Evolutionary conservation across 192 early-diverging fungal genomes (phyloP), one percentile per base, ranked within the genome.

Genomic region (Coemansia sp.): DNA sequence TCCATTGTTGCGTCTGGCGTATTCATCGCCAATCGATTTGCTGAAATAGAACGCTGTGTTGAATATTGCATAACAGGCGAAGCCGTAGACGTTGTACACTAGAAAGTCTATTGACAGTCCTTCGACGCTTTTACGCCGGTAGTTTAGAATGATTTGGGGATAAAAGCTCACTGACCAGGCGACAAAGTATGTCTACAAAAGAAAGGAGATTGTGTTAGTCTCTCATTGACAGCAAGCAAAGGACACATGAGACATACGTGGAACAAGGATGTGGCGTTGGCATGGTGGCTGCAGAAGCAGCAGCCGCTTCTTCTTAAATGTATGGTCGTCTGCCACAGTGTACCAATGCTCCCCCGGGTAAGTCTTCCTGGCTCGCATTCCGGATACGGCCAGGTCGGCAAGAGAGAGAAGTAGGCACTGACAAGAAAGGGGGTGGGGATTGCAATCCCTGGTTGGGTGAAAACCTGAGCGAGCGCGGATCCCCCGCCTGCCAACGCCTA

Each of bases 71-170:
- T 98, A 98, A 73, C 89, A 94, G 0, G 89, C 51, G 58, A 98
- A 98, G 11, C 96, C 96, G 50, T 89, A 82, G 17, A 93, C 81
- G 70, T 98, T 98, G 71, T 94, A 89, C 61, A 88, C 86, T 2
- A 96, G 70, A 86, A 94, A 98, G 75, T 98, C 95, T 27, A 95
- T 85, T 3, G 95, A 98, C 32, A 98, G 80, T 0, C 95, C 95
- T 42, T 90, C 84, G 7, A 95, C 92, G 68, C 88, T 91, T 62
- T 92, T 91, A 32, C 93, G 85, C 23, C 68, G 73, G 72, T 83
- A 90, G 84, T 97, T 95, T 48, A 95, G 86, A 14, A 93, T 74
- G 3, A 86, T 84, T 64, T 95, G 94, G 5, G 94, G 94, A 72
- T 95, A 97, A 69, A 97, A 97, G 72, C 87, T 89, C 29, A 92